Percentiles rank a stretch among this genome's conserved stretches.
Evolutionary conservation across 768 basidiomycete genomes (phyloP).

Genomic region (Tulasnella sp.): DNA sequence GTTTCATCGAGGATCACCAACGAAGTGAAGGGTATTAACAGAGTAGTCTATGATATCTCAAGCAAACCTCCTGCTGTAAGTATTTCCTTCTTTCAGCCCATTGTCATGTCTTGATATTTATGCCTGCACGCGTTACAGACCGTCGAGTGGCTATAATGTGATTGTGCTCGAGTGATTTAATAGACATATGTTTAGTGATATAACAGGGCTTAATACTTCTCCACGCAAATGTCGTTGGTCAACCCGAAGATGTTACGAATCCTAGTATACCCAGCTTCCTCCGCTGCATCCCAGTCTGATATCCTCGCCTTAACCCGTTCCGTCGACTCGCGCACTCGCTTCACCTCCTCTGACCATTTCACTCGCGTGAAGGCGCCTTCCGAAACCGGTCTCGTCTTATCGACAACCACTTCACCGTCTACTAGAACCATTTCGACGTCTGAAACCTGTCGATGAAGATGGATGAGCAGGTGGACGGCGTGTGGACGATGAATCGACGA

Average conservation of each 20-base stretch:
- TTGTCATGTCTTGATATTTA: neutral
- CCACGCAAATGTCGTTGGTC: neutral
- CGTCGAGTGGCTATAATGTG: conserved; percentile 25
- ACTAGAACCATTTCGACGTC: conserved; percentile 10
- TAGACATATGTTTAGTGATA: neutral
- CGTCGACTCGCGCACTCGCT: neutral
- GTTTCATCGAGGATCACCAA: conserved; percentile 97
- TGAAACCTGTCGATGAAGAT: neutral
- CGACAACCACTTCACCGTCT: conserved; percentile 1
- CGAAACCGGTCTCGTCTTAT: neutral
- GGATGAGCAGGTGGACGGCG: neutral
- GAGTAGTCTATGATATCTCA: conserved; percentile 92
- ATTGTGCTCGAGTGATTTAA: neutral
- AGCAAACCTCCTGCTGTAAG: conserved; percentile 90
- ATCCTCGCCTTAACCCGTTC: neutral
- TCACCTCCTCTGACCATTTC: conserved; percentile 7
- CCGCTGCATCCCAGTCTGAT: neutral
- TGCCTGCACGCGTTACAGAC: conserved; percentile 18
- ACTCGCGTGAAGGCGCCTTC: conserved; percentile 6
- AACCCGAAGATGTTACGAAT: neutral
- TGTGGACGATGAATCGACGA: neutral
- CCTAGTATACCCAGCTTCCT: neutral
- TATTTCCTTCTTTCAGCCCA: conserved; percentile 13
- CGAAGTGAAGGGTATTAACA: conserved; percentile 92
- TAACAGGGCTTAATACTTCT: neutral